phyloP scores from a whole-genome alignment of 129 eudicot genomes.

The Helianthus tuberosus region DNA sequence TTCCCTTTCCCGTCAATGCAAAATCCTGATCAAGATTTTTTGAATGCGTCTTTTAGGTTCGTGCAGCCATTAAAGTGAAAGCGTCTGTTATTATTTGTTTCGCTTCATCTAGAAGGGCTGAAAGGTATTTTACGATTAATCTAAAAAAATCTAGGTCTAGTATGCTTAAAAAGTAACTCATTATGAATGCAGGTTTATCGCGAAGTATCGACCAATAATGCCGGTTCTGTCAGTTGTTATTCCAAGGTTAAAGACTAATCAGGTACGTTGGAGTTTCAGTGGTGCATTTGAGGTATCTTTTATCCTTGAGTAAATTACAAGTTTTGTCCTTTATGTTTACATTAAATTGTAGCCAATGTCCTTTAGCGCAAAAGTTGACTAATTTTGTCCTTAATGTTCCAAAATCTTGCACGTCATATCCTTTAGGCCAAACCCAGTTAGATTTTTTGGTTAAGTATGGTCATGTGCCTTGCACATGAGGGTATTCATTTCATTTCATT shows the following conservation, averaged over 20 bases:
- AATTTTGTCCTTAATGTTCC: too few relatives aligned
- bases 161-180: not conserved
- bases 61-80: slow-evolving; percentile 76
- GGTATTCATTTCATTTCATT: too few relatives aligned
- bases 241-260: slow-evolving; percentile 68
- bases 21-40: slow-evolving; percentile 18
- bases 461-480: too few relatives aligned
- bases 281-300: slow-evolving; percentile 74
- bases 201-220: slow-evolving; percentile 79
- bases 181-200: slow-evolving; percentile 54
- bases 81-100: slow-evolving; percentile 73
- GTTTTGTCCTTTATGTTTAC: too few relatives aligned
- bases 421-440: too few relatives aligned
- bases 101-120: slow-evolving; percentile 77
- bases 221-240: slow-evolving; percentile 77
- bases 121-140: slow-evolving; percentile 35
- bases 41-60: slow-evolving; percentile 38
- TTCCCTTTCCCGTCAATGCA: not conserved
- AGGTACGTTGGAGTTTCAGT: slow-evolving; percentile 64
- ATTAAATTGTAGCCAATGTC: too few relatives aligned
- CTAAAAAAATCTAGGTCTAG: too few relatives aligned
- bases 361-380: too few relatives aligned
- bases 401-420: too few relatives aligned
- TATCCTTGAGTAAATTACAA: too few relatives aligned
- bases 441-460: too few relatives aligned